Percentiles rank a stretch among this genome's conserved stretches.
Conservation (phyloP, 306 rosid genomes). For the Sicyos baderoa region DNA sequence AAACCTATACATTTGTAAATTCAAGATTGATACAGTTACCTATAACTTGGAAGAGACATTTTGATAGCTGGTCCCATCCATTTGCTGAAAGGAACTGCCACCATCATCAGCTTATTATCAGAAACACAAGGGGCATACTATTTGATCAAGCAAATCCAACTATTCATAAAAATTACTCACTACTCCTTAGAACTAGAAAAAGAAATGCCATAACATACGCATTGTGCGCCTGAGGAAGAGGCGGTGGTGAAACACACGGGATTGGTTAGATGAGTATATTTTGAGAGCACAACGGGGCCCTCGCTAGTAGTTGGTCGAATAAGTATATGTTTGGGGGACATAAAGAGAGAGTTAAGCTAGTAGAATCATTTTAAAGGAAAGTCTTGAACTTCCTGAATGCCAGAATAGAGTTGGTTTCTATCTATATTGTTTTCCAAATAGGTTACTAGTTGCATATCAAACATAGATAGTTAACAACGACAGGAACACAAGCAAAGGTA, state of each 20-base stretch:
- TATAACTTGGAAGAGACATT: slow-evolving; percentile 84
- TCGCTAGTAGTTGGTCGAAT: not conserved
- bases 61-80: slow-evolving; percentile 75
- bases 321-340: not conserved
- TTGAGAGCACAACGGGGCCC: too few relatives aligned
- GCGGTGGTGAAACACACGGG: not conserved
- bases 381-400: not conserved
- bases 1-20: not conserved
- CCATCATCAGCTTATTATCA: slow-evolving; percentile 3
- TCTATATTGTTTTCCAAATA: not conserved
- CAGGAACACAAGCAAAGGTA: too few relatives aligned
- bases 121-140: not conserved
- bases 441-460: not conserved
- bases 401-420: not conserved
- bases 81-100: slow-evolving; percentile 39
- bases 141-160: not conserved
- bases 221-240: not conserved
- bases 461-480: not conserved
- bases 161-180: not conserved
- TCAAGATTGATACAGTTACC: slow-evolving; percentile 33
- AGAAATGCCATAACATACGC: not conserved
- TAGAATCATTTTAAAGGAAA: not conserved
- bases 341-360: not conserved
- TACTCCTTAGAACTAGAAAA: slow-evolving; percentile 4
- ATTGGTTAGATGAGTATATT: too few relatives aligned